Evolutionary conservation across 2,329 filamentous ascomycete genomes (phyloP).

Genomic region (Fusarium falciforme): DNA sequence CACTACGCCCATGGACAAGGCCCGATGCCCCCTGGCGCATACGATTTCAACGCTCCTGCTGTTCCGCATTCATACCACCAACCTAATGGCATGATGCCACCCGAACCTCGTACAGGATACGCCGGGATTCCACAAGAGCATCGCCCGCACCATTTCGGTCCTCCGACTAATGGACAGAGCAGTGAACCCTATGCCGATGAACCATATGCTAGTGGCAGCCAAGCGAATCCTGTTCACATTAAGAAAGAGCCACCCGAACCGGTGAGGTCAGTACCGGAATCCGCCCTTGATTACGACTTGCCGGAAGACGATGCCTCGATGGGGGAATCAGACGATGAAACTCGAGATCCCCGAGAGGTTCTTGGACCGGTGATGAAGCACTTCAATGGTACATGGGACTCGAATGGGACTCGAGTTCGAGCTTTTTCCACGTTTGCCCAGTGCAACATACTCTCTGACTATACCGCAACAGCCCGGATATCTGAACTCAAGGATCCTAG

Average conservation of each 20-base stretch:
- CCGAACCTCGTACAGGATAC: constrained; percentile 25
- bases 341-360: constrained; percentile 52
- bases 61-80: constrained; percentile 28
- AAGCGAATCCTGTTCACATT: background rate
- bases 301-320: constrained; percentile 71
- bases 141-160: constrained; percentile 25
- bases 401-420: constrained; percentile 57
- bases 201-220: constrained; percentile 18
- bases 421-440: constrained; percentile 62
- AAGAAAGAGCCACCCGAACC: constrained; percentile 23
- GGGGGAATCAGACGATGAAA: constrained; percentile 70
- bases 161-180: constrained; percentile 20
- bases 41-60: constrained; percentile 36
- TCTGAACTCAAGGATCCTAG: constrained; percentile 84
- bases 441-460: constrained; percentile 69
- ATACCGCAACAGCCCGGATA: constrained; percentile 72
- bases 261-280: constrained; percentile 8
- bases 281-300: constrained; percentile 42
- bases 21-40: constrained; percentile 20
- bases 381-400: constrained; percentile 45
- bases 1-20: constrained; percentile 33
- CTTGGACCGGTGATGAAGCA: constrained; percentile 51
- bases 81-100: constrained; percentile 18
- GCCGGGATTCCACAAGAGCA: constrained; percentile 23
- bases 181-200: constrained; percentile 5